Conservation (phyloP, 2,329 filamentous ascomycete species). For the Myriosclerotinia scirpicola region DNA sequence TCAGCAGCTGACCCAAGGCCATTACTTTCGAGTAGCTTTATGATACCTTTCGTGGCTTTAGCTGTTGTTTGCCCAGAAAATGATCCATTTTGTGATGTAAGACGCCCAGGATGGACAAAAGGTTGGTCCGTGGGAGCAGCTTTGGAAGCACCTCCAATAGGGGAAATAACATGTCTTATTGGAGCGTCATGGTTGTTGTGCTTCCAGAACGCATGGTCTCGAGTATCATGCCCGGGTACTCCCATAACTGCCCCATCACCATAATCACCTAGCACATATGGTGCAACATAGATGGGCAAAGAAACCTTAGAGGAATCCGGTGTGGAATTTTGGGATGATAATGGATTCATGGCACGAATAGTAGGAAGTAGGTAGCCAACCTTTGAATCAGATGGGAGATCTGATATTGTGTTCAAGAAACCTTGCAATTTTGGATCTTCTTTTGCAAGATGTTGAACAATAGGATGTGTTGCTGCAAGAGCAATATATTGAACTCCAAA, state of each 20-base stretch:
- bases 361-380: constrained; percentile 67
- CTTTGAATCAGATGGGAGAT: constrained; percentile 56
- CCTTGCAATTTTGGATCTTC: constrained; percentile 60
- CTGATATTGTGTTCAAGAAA: constrained; percentile 65
- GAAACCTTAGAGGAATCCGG: constrained; percentile 54
- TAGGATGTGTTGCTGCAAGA: constrained; percentile 69
- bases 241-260: constrained; percentile 90
- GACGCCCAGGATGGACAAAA: constrained; percentile 63
- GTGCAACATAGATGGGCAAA: constrained; percentile 76
- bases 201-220: constrained; percentile 80
- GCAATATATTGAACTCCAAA: constrained; percentile 85
- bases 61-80: constrained; percentile 64
- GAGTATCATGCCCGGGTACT: constrained; percentile 78
- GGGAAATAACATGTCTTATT: constrained; percentile 60
- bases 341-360: constrained; percentile 63
- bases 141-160: constrained; percentile 49
- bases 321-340: constrained; percentile 55
- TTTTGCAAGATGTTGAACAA: constrained; percentile 62
- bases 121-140: constrained; percentile 52
- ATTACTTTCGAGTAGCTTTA: constrained; percentile 53
- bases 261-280: constrained; percentile 83
- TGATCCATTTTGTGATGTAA: constrained; percentile 64
- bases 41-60: constrained; percentile 60
- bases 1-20: constrained; percentile 62
- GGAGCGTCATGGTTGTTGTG: constrained; percentile 62